These are phyloP conservation scores for Erysimum cheiranthoides DNA, from an alignment of 345 rosid species.

Conservation along the genomic window DNA sequence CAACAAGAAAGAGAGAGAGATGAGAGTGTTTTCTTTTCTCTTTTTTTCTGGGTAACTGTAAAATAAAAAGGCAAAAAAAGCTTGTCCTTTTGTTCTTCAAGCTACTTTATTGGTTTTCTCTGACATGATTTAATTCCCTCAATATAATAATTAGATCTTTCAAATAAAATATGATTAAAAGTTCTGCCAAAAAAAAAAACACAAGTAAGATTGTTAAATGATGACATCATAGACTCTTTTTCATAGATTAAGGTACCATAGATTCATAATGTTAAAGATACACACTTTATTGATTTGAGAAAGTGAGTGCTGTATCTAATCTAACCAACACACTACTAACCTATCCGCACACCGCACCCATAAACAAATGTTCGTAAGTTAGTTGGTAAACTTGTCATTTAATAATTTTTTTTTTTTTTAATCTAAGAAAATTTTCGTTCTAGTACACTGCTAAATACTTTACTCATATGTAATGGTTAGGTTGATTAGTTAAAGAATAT, in stretches of 20 bases:
- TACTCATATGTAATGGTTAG: background rate
- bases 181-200: background rate
- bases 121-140: conserved; percentile 14
- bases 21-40: conserved; percentile 8
- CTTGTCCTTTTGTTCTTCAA: conserved; percentile 38
- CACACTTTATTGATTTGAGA: conserved; percentile 28
- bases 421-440: too few relatives aligned
- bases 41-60: conserved; percentile 35
- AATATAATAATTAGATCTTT: conserved; percentile 10
- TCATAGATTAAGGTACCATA: conserved; percentile 34
- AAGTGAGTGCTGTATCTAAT: conserved; percentile 20
- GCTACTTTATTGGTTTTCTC: conserved; percentile 39
- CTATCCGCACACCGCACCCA: conserved; percentile 12
- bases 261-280: conserved; percentile 21
- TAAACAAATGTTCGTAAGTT: background rate
- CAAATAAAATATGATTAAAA: background rate
- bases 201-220: conserved; percentile 31
- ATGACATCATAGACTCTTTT: conserved; percentile 27
- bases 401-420: too few relatives aligned
- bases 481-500: background rate
- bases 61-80: conserved; percentile 15
- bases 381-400: conserved; percentile 24
- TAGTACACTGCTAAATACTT: background rate
- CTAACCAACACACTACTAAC: conserved; percentile 42
- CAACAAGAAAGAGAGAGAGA: conserved; percentile 38